A percentile compares a stretch with the other conserved stretches of the same genome.
Evolutionary conservation across 2,329 filamentous ascomycete genomes (phyloP).

Genomic region (Phyllosticta paracitricarpa): DNA sequence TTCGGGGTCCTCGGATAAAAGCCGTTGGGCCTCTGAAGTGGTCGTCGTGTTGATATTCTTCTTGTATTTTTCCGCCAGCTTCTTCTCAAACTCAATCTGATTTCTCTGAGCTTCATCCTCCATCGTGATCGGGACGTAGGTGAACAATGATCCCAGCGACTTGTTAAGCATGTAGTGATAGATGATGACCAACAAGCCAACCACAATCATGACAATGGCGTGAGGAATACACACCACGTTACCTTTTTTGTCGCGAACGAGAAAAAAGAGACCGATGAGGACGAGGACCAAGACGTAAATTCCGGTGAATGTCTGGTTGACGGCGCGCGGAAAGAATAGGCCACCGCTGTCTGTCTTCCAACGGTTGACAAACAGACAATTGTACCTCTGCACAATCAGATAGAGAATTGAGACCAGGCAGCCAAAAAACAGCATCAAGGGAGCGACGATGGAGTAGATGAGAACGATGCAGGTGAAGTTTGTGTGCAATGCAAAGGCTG

Average conservation of each 20-base stretch:
- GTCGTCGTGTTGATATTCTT: conserved; percentile 16
- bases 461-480: conserved; percentile 86
- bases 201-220: conserved; percentile 74
- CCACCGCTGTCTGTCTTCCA: conserved; percentile 88
- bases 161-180: conserved; percentile 75
- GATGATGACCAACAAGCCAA: conserved; percentile 56
- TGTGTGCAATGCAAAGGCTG: conserved; percentile 91
- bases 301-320: conserved; percentile 92
- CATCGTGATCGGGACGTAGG: conserved; percentile 85
- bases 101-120: conserved; percentile 91
- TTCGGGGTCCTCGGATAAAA: too few species aligned
- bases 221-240: conserved; percentile 58
- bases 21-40: conserved; percentile 7
- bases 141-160: conserved; percentile 75
- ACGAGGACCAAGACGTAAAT: conserved; percentile 91
- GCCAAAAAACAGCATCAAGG: conserved; percentile 85
- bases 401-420: conserved; percentile 84
- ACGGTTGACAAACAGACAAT: conserved; percentile 87
- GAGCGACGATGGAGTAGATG: conserved; percentile 81
- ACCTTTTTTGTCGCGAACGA: conserved; percentile 50
- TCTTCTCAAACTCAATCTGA: conserved; percentile 80
- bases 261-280: conserved; percentile 81
- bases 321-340: conserved; percentile 78
- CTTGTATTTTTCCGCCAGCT: conserved; percentile 35
- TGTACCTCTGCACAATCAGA: conserved; percentile 94